Conservation (phyloP, 2,329 filamentous ascomycete genomes). For the Clonostachys chloroleuca region DNA sequence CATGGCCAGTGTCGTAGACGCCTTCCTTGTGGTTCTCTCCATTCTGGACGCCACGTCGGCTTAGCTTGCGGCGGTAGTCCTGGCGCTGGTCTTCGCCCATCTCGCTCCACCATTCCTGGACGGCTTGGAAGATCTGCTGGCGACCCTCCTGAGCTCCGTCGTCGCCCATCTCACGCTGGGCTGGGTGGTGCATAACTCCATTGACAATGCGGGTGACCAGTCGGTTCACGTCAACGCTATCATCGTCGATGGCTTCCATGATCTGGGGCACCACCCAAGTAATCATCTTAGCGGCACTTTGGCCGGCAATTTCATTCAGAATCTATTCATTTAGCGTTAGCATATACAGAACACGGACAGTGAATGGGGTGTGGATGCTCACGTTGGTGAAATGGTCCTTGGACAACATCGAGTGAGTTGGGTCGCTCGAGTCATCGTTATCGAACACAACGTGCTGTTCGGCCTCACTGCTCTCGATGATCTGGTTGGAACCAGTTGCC, state of each 20-base stretch:
- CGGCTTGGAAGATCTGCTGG: slow-evolving; percentile 70
- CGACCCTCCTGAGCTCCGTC: slow-evolving; percentile 72
- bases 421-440: slow-evolving; percentile 71
- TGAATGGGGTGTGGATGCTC: slow-evolving; percentile 14
- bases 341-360: no score
- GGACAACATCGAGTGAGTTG: slow-evolving; percentile 92
- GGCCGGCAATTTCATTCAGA: slow-evolving; percentile 84
- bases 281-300: slow-evolving; percentile 73
- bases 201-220: slow-evolving; percentile 73
- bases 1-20: slow-evolving; percentile 77
- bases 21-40: slow-evolving; percentile 85
- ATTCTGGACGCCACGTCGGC: slow-evolving; percentile 69
- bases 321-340: slow-evolving; percentile 31
- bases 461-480: slow-evolving; percentile 78
- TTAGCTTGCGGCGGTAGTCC: slow-evolving; percentile 69
- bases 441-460: slow-evolving; percentile 86
- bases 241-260: slow-evolving; percentile 83
- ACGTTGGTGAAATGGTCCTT: slow-evolving; percentile 93
- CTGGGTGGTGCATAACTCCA: slow-evolving; percentile 86
- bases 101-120: slow-evolving; percentile 77
- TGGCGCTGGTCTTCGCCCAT: slow-evolving; percentile 59
- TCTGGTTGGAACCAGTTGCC: slow-evolving; percentile 77
- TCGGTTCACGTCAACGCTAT: slow-evolving; percentile 62
- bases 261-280: slow-evolving; percentile 86
- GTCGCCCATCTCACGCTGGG: slow-evolving; percentile 64